Evolutionary conservation across 2,329 filamentous ascomycete genomes (phyloP).

Genomic region (Pseudogymnoascus sp.): DNA sequence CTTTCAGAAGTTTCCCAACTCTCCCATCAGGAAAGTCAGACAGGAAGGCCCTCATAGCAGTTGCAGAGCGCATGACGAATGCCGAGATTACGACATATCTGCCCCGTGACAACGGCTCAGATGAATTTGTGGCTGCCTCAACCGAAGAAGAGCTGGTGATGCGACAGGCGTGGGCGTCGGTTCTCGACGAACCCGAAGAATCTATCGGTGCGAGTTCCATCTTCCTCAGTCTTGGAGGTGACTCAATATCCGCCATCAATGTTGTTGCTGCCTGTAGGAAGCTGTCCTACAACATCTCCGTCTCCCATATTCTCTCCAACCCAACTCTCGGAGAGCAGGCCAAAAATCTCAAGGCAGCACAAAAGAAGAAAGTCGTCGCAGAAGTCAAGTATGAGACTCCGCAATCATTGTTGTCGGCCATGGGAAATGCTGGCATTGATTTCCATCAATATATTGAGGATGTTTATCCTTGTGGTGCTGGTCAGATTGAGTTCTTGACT

Average conservation of each 20-base stretch:
- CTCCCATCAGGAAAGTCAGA: neutral
- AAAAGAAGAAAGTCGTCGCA: neutral
- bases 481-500: conserved; percentile 17
- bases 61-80: neutral
- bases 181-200: conserved; percentile 30
- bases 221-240: conserved; percentile 35
- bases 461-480: conserved; percentile 17
- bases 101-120: neutral
- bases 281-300: neutral
- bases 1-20: neutral
- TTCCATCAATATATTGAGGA: conserved; percentile 12
- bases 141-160: conserved; percentile 20
- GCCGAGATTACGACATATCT: neutral
- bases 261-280: neutral
- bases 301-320: neutral
- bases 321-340: conserved; percentile 4
- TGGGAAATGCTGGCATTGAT: neutral
- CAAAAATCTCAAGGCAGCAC: conserved; percentile 4
- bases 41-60: neutral
- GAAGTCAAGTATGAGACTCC: conserved; percentile 3
- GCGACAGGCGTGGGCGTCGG: conserved; percentile 31
- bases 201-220: conserved; percentile 24
- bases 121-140: conserved; percentile 10
- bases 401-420: neutral
- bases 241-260: conserved; percentile 36